phyloP scores from a whole-genome alignment of 495 filamentous ascomycete species.

The Staphylotrichum longicolle region DNA sequence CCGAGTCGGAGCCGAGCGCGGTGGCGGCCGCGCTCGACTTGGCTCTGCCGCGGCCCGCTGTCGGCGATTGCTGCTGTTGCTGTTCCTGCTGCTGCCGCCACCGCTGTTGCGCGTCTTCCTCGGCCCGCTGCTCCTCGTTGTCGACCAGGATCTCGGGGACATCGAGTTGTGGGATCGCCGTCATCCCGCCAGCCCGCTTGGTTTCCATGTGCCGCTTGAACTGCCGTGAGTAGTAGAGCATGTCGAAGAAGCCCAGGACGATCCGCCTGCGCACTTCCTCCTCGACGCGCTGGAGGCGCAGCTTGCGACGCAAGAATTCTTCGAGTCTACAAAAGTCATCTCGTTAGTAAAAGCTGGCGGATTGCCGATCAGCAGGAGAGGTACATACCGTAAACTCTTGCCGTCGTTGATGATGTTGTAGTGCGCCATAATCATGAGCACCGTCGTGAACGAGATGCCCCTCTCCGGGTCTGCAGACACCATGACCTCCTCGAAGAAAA shows the following conservation, averaged over 20 bases:
- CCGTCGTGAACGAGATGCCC: constrained; percentile 87
- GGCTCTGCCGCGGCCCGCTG: not conserved
- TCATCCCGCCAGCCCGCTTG: constrained; percentile 70
- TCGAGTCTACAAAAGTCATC: constrained; percentile 58
- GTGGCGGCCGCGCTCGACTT: constrained; percentile 10
- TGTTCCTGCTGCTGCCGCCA: constrained; percentile 10
- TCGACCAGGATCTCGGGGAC: constrained; percentile 93
- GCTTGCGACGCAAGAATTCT: constrained; percentile 88
- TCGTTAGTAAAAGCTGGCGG: too few species aligned
- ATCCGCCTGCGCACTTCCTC: constrained; percentile 86
- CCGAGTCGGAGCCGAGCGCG: not conserved
- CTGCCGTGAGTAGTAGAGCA: constrained; percentile 78
- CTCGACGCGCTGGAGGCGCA: constrained; percentile 90
- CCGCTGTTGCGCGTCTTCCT: not conserved
- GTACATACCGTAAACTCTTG: constrained; percentile 75
- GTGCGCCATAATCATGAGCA: constrained; percentile 96
- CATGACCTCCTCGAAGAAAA: constrained; percentile 94
- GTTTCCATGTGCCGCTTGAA: constrained; percentile 71
- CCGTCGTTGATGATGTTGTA: constrained; percentile 99
- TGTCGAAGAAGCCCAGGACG: constrained; percentile 94
- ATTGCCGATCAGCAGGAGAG: not conserved
- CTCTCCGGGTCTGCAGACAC: constrained; percentile 84
- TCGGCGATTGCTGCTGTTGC: constrained; percentile 16
- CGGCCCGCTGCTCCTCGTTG: constrained; percentile 45
- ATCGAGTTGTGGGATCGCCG: constrained; percentile 70